phyloP scores from a whole-genome alignment of 176 grass and related monocot genomes.

The Pontederia crassipes region DNA sequence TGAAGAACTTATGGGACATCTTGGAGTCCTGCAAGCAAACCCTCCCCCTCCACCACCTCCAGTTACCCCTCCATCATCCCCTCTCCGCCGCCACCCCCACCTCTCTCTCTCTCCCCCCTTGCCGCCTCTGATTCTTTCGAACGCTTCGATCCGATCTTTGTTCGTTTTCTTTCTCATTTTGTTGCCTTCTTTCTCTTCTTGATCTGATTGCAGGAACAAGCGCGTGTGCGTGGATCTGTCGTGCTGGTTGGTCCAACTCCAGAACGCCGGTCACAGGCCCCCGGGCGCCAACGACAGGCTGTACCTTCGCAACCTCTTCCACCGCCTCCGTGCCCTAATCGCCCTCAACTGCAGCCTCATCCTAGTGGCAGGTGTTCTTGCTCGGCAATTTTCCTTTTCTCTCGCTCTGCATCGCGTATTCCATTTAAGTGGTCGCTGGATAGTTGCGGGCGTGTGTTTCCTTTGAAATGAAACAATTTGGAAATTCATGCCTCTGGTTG shows the following conservation, averaged over 20 bases:
- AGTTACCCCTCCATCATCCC: conserved; percentile 28
- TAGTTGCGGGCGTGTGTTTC: neutral
- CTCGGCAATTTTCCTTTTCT: neutral
- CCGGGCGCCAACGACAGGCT: conserved; percentile 59
- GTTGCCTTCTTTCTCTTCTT: neutral
- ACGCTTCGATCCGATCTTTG: neutral
- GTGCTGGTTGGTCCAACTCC: conserved; percentile 82
- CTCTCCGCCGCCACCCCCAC: neutral
- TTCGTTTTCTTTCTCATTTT: neutral
- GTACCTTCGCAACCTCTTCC: conserved; percentile 78
- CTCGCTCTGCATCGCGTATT: neutral
- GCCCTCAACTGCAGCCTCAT: conserved; percentile 84
- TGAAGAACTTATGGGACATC: conserved; percentile 93
- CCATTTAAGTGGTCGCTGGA: neutral
- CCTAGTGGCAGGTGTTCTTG: conserved; percentile 48
- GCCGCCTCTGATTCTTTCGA: neutral
- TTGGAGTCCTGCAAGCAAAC: conserved; percentile 95
- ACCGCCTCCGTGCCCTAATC: conserved; percentile 79
- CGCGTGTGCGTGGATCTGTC: conserved; percentile 90
- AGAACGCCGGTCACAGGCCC: conserved; percentile 33
- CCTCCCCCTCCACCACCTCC: conserved; percentile 81
- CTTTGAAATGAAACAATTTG: too few species aligned
- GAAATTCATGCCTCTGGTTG: too few species aligned
- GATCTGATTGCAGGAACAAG: conserved; percentile 51
- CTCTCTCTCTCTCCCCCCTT: neutral